Evolutionary conservation across 768 basidiomycete species (phyloP).

Genomic region (Strobilomyces dryophilus): DNA sequence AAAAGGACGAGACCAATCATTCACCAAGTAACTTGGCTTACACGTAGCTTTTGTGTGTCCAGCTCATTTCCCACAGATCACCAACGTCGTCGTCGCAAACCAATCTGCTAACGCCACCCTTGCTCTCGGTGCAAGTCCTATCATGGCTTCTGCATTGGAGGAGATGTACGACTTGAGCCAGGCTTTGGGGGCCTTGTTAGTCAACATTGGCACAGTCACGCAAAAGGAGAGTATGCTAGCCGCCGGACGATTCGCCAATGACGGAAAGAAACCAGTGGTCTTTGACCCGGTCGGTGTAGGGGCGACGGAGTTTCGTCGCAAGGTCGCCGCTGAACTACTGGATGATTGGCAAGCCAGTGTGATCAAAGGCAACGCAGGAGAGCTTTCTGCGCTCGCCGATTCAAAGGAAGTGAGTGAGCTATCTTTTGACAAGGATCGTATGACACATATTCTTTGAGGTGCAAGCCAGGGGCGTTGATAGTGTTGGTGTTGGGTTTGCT

Average conservation of each 20-base stretch:
- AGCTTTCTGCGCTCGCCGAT: slow-evolving; percentile 76
- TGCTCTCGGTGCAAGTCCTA: slow-evolving; percentile 84
- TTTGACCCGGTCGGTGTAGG: slow-evolving; percentile 94
- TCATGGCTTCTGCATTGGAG: slow-evolving; percentile 83
- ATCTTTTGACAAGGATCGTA: background rate
- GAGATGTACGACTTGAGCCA: slow-evolving; percentile 79
- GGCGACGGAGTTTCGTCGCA: slow-evolving; percentile 68
- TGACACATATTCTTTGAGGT: slow-evolving; percentile 41
- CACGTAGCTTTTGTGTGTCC: background rate
- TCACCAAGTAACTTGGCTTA: slow-evolving; percentile 57
- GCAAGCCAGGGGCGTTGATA: slow-evolving; percentile 80
- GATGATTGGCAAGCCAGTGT: slow-evolving; percentile 80
- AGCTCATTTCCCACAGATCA: slow-evolving; percentile 52
- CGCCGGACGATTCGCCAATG: slow-evolving; percentile 69
- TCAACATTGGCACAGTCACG: slow-evolving; percentile 85
- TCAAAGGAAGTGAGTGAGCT: slow-evolving; percentile 57
- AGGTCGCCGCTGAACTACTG: slow-evolving; percentile 55
- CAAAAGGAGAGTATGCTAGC: slow-evolving; percentile 70
- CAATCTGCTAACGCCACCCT: slow-evolving; percentile 91
- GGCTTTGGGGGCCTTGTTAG: slow-evolving; percentile 63
- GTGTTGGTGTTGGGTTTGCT: slow-evolving; percentile 69
- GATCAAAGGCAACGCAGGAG: slow-evolving; percentile 92
- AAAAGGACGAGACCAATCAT: slow-evolving; percentile 60
- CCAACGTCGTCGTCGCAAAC: slow-evolving; percentile 82
- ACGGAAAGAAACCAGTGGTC: slow-evolving; percentile 67